These are phyloP conservation scores for Penicillium concentricum DNA, from an alignment of 2,329 filamentous ascomycete genomes.

Conservation along the genomic window DNA sequence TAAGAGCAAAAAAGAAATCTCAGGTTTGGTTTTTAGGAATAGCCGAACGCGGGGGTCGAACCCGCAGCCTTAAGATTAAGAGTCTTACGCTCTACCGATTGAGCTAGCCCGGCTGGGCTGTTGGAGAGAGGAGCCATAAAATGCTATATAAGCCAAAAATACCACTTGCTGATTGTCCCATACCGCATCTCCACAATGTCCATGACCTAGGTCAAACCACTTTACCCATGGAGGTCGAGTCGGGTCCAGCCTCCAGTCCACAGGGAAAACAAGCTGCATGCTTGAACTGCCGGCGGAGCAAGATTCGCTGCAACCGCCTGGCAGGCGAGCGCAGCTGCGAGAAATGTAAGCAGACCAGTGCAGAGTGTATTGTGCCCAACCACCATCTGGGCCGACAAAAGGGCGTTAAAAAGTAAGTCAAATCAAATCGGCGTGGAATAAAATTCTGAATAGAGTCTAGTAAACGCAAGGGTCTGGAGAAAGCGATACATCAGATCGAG, in stretches of 20 bases:
- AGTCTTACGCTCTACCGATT: slow-evolving; percentile 53
- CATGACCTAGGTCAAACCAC: neutral
- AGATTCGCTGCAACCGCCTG: slow-evolving; percentile 65
- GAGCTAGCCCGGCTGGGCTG: slow-evolving; percentile 48
- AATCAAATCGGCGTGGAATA: slow-evolving; percentile 20
- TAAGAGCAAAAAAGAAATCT: slow-evolving; percentile 18
- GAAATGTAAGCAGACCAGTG: slow-evolving; percentile 58
- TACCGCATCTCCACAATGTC: neutral
- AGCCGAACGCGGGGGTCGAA: slow-evolving; percentile 46
- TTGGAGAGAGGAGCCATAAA: neutral
- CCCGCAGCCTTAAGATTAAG: slow-evolving; percentile 46
- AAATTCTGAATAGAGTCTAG: slow-evolving; percentile 41
- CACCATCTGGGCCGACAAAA: slow-evolving; percentile 73
- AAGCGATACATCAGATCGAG: slow-evolving; percentile 71
- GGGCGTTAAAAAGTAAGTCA: slow-evolving; percentile 68
- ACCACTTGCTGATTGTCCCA: too few relatives aligned
- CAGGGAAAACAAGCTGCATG: slow-evolving; percentile 52
- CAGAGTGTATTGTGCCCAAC: slow-evolving; percentile 67
- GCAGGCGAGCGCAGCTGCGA: slow-evolving; percentile 56
- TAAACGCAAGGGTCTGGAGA: slow-evolving; percentile 72
- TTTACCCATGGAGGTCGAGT: slow-evolving; percentile 16
- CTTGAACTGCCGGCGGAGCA: slow-evolving; percentile 64
- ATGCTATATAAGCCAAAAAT: neutral
- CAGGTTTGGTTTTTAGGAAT: slow-evolving; percentile 22
- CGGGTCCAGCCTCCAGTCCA: slow-evolving; percentile 3